These are phyloP conservation scores for Microsporum ferrugineum DNA, from an alignment of 2,329 filamentous ascomycete species.

Conservation along the genomic window DNA sequence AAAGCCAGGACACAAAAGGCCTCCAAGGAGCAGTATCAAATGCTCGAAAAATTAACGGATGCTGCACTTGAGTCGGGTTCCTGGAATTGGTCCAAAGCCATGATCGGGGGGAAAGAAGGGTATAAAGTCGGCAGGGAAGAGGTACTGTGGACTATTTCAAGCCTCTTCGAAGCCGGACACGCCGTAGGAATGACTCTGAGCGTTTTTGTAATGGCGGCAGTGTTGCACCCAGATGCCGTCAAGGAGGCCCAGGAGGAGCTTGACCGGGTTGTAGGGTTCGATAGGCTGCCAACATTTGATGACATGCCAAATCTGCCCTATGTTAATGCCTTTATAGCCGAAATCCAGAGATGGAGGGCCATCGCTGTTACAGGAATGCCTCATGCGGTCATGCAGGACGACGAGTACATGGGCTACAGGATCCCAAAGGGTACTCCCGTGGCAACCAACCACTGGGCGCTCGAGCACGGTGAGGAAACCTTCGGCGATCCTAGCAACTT, in stretches of 20 bases:
- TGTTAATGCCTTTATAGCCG: slow-evolving; percentile 30
- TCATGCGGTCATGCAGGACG: slow-evolving; percentile 37
- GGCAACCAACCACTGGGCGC: slow-evolving; percentile 33
- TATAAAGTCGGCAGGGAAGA: not conserved
- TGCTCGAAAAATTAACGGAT: not conserved
- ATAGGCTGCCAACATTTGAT: slow-evolving; percentile 25
- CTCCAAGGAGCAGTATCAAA: not conserved
- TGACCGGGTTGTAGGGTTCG: slow-evolving; percentile 28
- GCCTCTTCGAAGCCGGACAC: not conserved
- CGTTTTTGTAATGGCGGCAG: not conserved
- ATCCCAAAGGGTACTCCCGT: slow-evolving; percentile 41
- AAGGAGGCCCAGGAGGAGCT: slow-evolving; percentile 32
- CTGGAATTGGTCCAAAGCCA: slow-evolving; percentile 3
- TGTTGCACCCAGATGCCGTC: not conserved
- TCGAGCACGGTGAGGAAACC: slow-evolving; percentile 30
- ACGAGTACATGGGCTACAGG: slow-evolving; percentile 37
- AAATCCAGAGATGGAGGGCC: slow-evolving; percentile 29
- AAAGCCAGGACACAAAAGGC: not conserved
- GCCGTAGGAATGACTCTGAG: not conserved
- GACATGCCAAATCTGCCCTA: slow-evolving; percentile 31
- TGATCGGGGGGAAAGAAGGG: not conserved
- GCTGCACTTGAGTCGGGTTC: not conserved
- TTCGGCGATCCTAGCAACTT: slow-evolving; percentile 31
- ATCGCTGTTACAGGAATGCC: slow-evolving; percentile 36
- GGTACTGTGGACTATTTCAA: not conserved